Conservation (phyloP, 768 basidiomycete genomes). For the Pholiota molesta region DNA sequence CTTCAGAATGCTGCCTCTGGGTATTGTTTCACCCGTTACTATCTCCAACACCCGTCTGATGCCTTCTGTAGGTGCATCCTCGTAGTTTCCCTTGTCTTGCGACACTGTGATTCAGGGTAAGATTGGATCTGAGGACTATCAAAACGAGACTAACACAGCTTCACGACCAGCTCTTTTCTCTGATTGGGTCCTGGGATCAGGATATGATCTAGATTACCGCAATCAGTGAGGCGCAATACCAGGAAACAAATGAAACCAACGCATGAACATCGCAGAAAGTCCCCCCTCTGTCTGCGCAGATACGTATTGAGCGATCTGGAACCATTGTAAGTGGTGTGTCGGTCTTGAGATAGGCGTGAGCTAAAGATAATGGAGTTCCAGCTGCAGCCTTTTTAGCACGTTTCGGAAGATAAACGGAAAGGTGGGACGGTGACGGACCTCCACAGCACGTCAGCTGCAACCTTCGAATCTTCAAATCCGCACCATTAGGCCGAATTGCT, state of each 20-base stretch:
- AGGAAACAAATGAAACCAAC: constrained; percentile 38
- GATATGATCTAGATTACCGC: constrained; percentile 58
- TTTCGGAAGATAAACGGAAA: constrained; percentile 6
- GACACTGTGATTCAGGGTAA: constrained; percentile 57
- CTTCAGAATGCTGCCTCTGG: constrained; percentile 65
- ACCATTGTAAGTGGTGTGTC: constrained; percentile 31
- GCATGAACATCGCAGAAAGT: constrained; percentile 93
- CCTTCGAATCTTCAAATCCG: background rate
- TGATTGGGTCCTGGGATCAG: constrained; percentile 63
- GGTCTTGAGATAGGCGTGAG: background rate
- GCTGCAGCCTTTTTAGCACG: background rate
- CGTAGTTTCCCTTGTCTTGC: constrained; percentile 85
- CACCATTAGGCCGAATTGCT: background rate
- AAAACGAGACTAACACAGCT: constrained; percentile 63
- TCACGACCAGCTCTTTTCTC: constrained; percentile 85
- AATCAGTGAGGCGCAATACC: background rate
- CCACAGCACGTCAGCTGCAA: background rate
- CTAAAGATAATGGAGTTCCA: background rate
- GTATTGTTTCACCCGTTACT: constrained; percentile 68
- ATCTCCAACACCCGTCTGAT: constrained; percentile 85
- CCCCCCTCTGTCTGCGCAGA: constrained; percentile 89
- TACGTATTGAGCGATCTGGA: constrained; percentile 78
- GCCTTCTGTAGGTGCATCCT: constrained; percentile 93
- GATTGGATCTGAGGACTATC: background rate
- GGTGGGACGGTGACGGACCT: background rate